phyloP scores from a whole-genome alignment of 495 filamentous ascomycete species.

The Trichoderma virens region DNA sequence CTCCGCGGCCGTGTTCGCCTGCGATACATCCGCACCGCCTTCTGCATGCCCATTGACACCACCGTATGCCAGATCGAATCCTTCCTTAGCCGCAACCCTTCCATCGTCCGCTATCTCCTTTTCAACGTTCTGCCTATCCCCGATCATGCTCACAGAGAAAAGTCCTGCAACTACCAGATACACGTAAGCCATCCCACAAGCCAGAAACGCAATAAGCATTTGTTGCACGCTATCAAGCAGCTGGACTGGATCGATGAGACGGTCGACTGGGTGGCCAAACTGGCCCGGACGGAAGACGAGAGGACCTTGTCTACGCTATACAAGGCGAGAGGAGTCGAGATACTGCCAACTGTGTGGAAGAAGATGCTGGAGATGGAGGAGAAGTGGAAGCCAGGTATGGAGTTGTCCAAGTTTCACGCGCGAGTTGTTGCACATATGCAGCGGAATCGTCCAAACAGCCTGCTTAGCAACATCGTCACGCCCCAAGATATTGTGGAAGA shows the following conservation, averaged over 20 bases:
- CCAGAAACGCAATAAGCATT: not conserved
- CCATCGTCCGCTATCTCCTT: not conserved
- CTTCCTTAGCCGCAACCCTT: not conserved
- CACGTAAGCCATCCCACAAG: not conserved
- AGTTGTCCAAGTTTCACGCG: not conserved
- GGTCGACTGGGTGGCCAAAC: not conserved
- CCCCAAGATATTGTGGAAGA: not conserved
- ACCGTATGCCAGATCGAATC: not conserved
- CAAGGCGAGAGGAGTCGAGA: not conserved
- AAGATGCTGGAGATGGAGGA: not conserved
- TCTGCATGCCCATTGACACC: not conserved
- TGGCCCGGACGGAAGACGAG: not conserved
- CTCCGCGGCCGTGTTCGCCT: not conserved
- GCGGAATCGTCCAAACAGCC: not conserved
- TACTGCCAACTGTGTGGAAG: not conserved
- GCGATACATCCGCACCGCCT: not conserved
- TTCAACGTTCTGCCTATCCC: not conserved
- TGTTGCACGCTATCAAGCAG: not conserved
- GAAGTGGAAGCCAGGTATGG: not conserved
- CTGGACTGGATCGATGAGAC: not conserved
- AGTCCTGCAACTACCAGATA: not conserved
- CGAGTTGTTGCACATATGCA: not conserved
- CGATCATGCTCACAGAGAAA: not conserved
- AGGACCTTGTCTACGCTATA: too few relatives aligned
- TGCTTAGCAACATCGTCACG: not conserved